Base-by-base conservation (phyloP, 805 yeast species). In the Jamesozyma lodderae region DNA sequence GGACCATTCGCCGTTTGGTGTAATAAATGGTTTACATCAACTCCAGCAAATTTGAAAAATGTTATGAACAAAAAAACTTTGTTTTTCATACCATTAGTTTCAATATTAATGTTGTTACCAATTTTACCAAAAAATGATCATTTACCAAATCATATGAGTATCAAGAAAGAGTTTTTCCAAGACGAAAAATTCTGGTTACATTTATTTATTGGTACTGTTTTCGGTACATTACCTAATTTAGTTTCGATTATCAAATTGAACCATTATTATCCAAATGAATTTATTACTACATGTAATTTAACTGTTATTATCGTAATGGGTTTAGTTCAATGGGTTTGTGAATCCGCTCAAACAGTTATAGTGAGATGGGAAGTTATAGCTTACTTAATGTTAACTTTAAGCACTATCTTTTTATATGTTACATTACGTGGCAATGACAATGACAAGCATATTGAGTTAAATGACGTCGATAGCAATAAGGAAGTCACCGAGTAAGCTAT, bases 291-390 rank as follows among this genome's bases (percentile, higher is more conserved):
- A 5, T 41, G 48, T 13, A 51, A 51, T 35, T 36, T 57, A 33
- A 58, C 57, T 7, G 42, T 45, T 15, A 56, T 58, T 33, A 47
- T 56, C 3, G 40, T 46, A 17, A 51, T 50, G 47, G 61, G 60
- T 20, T 33, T 57, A 28, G 49, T 53, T 16, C 57, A 57, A 35
- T 56, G 58, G 56, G 41, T 54, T 15, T 46, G 48, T 28, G 59
- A 57, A 40, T 49, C 55, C 29, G 46, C 47, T 7, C 49, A 49
- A 35, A 48, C 59, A n/a, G 47, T 49, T 16, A 49, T 57, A 17
- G 53, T 57, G 17, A 50, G 58, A 40, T 56, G 61, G 58, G 61
- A 58, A 45, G 56, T 57, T 27, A 49, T 55, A 18, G 57, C 59
- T 15, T 58, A 55, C 40, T 36, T 53, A 27, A 42, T 47, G 41